These are phyloP conservation scores for Piromyces finnis DNA, from an alignment of 192 early-diverging fungal species.

Conservation along the genomic window DNA sequence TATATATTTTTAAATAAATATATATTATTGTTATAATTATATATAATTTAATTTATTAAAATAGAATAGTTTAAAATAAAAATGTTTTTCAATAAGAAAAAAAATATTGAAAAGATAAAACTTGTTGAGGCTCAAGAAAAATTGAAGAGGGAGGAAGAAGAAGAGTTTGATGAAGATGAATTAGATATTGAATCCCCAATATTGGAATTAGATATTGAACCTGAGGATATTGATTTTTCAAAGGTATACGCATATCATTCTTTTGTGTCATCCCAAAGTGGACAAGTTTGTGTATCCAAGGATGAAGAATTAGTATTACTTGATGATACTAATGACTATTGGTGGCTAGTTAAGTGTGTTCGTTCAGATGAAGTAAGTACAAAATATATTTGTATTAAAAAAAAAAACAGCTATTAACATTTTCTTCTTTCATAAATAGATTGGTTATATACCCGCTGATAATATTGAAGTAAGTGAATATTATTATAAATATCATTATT, in stretches of 20 bases:
- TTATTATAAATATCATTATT: too few species aligned
- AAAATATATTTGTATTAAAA: conserved; percentile 18
- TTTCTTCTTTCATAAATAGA: conserved; percentile 7
- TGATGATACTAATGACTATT: conserved; percentile 73
- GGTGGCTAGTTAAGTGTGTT: conserved; percentile 37
- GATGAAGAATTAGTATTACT: conserved; percentile 57
- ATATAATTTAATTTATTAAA: neutral
- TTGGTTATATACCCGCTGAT: conserved; percentile 80
- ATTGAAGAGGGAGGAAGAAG: neutral
- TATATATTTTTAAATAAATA: too few species aligned
- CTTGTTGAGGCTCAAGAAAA: neutral
- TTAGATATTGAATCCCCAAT: neutral
- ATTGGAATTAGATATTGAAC: neutral
- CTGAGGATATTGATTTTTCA: conserved; percentile 46
- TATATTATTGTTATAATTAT: neutral
- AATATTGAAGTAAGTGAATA: conserved; percentile 47
- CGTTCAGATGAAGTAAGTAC: neutral
- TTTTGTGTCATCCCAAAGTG: conserved; percentile 69
- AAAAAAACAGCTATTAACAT: too few species aligned
- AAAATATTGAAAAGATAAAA: neutral
- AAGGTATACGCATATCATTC: conserved; percentile 72
- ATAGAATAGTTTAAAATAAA: neutral
- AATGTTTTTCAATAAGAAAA: neutral
- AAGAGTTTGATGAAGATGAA: neutral
- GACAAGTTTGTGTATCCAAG: conserved; percentile 65